A percentile compares a stretch with the other conserved stretches of the same genome.
These are phyloP conservation scores for Coelastrella sp. DNA, from an alignment of 139 green algal species.

Conservation along the genomic window DNA sequence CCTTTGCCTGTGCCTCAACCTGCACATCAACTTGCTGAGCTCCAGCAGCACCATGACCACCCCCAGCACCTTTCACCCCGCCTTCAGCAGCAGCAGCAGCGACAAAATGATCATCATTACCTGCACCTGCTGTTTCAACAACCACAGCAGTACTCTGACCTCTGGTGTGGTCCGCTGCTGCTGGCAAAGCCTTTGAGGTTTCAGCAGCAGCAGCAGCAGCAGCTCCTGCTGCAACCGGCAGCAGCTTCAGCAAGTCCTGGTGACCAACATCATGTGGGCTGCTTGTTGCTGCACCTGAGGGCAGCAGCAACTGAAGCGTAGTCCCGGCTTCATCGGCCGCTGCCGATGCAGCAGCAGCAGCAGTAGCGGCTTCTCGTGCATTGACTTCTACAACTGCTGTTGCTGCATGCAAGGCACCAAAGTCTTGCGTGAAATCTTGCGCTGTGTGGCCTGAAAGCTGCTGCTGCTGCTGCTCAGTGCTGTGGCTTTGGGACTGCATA, in stretches of 20 bases:
- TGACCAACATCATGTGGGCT: neutral
- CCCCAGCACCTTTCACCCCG: neutral
- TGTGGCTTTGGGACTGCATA: neutral
- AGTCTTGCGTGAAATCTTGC: neutral
- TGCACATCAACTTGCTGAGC: neutral
- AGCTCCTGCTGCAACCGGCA: neutral
- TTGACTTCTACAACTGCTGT: neutral
- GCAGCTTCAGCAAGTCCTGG: neutral
- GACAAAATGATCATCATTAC: neutral
- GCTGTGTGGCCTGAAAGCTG: neutral
- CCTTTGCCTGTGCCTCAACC: neutral
- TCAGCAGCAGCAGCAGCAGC: neutral
- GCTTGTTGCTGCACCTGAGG: neutral
- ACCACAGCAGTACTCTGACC: no score
- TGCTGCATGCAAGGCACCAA: neutral
- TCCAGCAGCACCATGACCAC: neutral
- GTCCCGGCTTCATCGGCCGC: neutral
- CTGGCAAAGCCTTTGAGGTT: neutral
- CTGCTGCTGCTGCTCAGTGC: neutral
- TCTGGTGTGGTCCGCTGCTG: no score
- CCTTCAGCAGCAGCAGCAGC: neutral
- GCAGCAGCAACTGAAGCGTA: neutral
- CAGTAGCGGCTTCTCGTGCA: neutral
- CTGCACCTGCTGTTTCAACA: neutral
- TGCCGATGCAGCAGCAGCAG: neutral